Base-by-base conservation (phyloP, 2,329 filamentous ascomycete genomes). In the Curvularia hawaiiensis region DNA sequence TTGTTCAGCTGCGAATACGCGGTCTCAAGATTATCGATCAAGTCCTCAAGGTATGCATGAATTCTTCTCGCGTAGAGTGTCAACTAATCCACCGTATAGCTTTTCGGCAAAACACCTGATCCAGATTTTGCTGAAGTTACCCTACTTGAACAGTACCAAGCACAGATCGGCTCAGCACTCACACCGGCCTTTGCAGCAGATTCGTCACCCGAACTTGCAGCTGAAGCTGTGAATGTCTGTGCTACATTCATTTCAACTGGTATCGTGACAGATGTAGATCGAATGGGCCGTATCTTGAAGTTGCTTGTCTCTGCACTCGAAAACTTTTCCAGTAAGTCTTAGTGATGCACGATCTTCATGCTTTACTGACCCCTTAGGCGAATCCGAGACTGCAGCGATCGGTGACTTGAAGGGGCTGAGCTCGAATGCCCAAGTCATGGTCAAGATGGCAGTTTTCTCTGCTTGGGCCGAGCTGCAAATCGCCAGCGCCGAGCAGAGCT, bases 281-380 rank as follows among this genome's bases (percentile, higher is more conserved):
- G 95, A n/a, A 99, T 99, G 95, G 95, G 95, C 22, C 89, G 95
- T 55, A 99, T 99, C 52, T 84, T 99, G 55, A 98, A 97, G 79
- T 90, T 96, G 1, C 83, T 99, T 2, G 91, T 97, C 6, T 89
- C 89, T 43, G 93, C 93, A 0, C 83, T 99, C 1, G 94, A 98
- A 69, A 97, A 94, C 76, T 97, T 98, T 70, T 91, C 91, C 2
- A 87, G 84, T 82, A 76, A 66, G 79, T 69, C 16, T 18, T 10
- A 10, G 20, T 3, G 35, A 39, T 44, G 10, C 39, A 44, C 48
- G 12, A 14, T 28, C 45, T 28, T 33, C 69, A 30, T 20, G 5
- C 7, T 14, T 16, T 26, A 6, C 58, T 72, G 51, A 72, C 45
- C 45, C 14, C 28, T 0, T 47, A 83, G 81, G 79, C 45, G 91